Evolutionary conservation across 805 yeast species (phyloP), one percentile per base, ranked within the genome.

Genomic region (Hanseniaspora pseudoguilliermondii): DNA sequence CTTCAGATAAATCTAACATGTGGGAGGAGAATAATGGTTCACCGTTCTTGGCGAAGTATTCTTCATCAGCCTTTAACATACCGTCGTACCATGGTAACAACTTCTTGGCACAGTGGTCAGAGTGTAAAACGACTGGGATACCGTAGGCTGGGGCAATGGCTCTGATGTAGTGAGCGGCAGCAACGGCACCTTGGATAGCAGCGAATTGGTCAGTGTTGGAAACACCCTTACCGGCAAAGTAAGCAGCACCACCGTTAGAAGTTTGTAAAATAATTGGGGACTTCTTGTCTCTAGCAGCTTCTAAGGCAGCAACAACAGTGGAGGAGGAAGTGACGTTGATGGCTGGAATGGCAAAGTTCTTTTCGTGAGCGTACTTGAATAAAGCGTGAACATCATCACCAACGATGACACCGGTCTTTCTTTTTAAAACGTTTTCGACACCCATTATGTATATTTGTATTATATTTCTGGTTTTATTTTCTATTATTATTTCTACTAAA

Each of bases 161-260:
- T 78, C 97, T 86, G 74, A 93, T 84, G 82, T 85, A 93, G 79
- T 87, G 96, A 62, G 95, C 98, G 69, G 97, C 97, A 66, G 98
- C 96, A 69, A 93, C 71, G 69, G 95, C 75, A 75, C 98, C 98
- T 59, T 82, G 83, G 74, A 93, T 86, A 60, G 97, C 84, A 59
- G 97, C 98, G 68, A 77, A 76, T 78, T 93, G 97, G 79, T 87
- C 84, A 67, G 78, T 79, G 86, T 93, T 93, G 72, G 80, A 79
- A 65, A 93, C 89, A 78, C 97, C 98, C 83, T 93, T 93, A 78
- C 98, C 98, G 62, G 98, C 98, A 72, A 93, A 93, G 87, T 82
- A 93, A 62, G 97, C 97, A 65, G 98, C 95, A 80, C 98, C 98
- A 78, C 98, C 98, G 75, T 93, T 89, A 60, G 97, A 91, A 65